Evolutionary conservation across 257 asterid genomes (phyloP).

Genomic region (Handroanthus guayacan): DNA sequence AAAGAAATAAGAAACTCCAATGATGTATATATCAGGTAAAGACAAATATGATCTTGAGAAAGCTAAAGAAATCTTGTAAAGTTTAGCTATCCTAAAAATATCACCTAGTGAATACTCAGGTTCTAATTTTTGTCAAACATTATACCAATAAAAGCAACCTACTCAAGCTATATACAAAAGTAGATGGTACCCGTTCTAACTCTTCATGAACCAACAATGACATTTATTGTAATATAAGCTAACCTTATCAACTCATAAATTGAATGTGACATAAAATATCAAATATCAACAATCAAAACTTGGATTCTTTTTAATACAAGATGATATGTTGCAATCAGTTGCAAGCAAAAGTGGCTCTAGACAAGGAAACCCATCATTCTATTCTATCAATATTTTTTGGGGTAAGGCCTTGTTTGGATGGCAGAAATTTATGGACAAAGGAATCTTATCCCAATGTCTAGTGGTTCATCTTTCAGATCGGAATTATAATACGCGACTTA

Average conservation of each 20-base stretch:
- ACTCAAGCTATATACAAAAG: background rate
- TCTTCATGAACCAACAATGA: background rate
- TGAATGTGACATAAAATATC: background rate
- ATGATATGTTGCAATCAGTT: background rate
- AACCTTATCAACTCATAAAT: background rate
- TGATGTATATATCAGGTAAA: background rate
- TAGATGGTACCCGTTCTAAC: background rate
- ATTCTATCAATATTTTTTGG: background rate
- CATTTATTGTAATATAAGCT: background rate
- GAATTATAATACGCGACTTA: background rate
- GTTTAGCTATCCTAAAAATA: background rate
- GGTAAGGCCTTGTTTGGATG: constrained; percentile 26
- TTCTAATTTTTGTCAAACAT: constrained; percentile 13
- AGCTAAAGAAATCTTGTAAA: background rate
- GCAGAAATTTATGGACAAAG: background rate
- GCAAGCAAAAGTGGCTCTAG: background rate
- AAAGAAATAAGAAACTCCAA: too few species aligned
- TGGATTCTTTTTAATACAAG: background rate
- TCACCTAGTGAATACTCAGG: background rate
- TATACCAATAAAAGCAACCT: background rate
- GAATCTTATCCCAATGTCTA: constrained; percentile 22
- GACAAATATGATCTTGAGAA: background rate
- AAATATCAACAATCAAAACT: background rate
- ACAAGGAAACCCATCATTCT: constrained; percentile 21
- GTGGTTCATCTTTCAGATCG: background rate